phyloP scores from a whole-genome alignment of 192 early-diverging fungal species.

The Coemansia asiatica region DNA sequence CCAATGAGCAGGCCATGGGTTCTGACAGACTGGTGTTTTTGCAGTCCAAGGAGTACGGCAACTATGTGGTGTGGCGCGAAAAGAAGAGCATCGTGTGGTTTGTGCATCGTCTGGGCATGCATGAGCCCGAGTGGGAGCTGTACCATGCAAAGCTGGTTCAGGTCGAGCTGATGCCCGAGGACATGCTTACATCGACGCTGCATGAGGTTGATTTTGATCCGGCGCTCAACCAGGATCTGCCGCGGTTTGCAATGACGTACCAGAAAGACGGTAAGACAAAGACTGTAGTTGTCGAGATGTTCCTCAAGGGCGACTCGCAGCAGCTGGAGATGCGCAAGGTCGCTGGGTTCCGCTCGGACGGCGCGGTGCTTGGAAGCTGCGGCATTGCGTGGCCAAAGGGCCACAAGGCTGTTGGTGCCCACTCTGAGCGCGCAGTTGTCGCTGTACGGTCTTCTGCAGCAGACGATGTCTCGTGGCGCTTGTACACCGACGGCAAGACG shows the following conservation, averaged over 20 bases:
- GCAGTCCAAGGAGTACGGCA: conserved; percentile 42
- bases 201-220: conserved; percentile 32
- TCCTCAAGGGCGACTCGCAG: conserved; percentile 14
- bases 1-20: conserved; percentile 23
- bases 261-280: conserved; percentile 35
- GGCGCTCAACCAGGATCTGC: conserved; percentile 20
- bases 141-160: conserved; percentile 44
- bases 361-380: conserved; percentile 13
- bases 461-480: conserved; percentile 30
- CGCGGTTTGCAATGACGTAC: conserved; percentile 41
- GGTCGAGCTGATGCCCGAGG: conserved; percentile 35
- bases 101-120: conserved; percentile 37
- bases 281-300: conserved; percentile 49
- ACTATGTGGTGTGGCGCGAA: conserved; percentile 57
- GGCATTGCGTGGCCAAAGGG: conserved; percentile 5
- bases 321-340: conserved; percentile 53
- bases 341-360: conserved; percentile 19
- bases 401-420: not conserved
- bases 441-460: conserved; percentile 15
- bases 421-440: conserved; percentile 5
- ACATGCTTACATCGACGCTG: conserved; percentile 51
- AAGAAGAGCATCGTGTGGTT: conserved; percentile 48
- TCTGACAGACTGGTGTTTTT: conserved; percentile 28
- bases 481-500: conserved; percentile 17
- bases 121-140: conserved; percentile 37